phyloP scores from a whole-genome alignment of 768 basidiomycete genomes.

The Mycena venus region DNA sequence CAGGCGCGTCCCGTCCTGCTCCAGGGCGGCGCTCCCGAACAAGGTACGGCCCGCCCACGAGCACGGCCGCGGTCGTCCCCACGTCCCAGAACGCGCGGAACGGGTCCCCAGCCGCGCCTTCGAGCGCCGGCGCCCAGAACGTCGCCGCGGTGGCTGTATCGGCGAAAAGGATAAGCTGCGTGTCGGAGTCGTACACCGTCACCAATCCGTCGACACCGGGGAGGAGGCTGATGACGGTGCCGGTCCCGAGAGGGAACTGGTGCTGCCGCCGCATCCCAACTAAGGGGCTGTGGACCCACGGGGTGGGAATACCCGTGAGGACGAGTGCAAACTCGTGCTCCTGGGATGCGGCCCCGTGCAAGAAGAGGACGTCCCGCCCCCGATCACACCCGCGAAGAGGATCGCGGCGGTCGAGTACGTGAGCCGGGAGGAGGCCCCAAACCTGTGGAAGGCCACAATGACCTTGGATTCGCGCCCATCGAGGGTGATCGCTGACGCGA shows the following conservation, averaged over 20 bases:
- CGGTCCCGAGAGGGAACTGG: too few species aligned
- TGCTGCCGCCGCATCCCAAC: too few species aligned
- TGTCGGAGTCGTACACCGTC: constrained; percentile 75
- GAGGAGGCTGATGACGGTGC: constrained; percentile 66
- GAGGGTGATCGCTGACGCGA: constrained; percentile 68
- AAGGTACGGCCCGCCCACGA: constrained; percentile 77
- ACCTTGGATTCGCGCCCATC: constrained; percentile 82
- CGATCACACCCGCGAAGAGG: constrained; percentile 75
- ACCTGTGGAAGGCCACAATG: constrained; percentile 78
- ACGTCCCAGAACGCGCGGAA: constrained; percentile 78
- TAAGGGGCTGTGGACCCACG: constrained; percentile 38
- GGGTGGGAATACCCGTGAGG: constrained; percentile 62
- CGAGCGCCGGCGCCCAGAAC: constrained; percentile 83
- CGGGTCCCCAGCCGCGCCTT: constrained; percentile 47
- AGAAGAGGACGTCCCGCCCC: constrained; percentile 72
- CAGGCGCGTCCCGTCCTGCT: constrained; percentile 56
- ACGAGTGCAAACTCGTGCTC: constrained; percentile 66
- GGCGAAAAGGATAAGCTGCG: constrained; percentile 76
- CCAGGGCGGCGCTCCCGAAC: constrained; percentile 68
- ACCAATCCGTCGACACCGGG: constrained; percentile 71
- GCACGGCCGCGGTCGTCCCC: constrained; percentile 77
- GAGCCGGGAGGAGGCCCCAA: constrained; percentile 75
- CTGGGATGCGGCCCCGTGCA: constrained; percentile 68
- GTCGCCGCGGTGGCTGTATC: constrained; percentile 77
- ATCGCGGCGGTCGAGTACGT: constrained; percentile 82